These are phyloP conservation scores for Exophiala sp. DNA, from an alignment of 2,329 filamentous ascomycete species.

Conservation along the genomic window DNA sequence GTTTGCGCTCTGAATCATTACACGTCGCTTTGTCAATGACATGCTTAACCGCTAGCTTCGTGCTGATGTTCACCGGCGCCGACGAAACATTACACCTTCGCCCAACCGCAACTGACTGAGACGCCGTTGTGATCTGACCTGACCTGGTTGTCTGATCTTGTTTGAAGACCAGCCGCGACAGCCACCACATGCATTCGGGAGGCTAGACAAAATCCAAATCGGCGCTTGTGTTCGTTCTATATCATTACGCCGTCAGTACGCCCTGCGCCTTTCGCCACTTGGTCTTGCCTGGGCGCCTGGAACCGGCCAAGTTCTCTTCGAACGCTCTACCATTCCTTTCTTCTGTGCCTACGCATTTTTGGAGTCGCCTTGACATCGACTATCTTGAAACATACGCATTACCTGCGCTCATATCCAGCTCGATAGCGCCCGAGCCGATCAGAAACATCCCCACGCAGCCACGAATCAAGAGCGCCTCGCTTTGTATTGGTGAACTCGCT, in stretches of 20 bases:
- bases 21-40: too few relatives aligned
- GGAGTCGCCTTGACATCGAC: neutral
- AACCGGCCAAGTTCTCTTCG: neutral
- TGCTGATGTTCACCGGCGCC: too few relatives aligned
- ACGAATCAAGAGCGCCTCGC: neutral
- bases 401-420: neutral
- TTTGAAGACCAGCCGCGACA: neutral
- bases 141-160: too few relatives aligned
- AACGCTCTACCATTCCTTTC: neutral
- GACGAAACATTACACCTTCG: too few relatives aligned
- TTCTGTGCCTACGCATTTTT: neutral
- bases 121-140: neutral
- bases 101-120: too few relatives aligned
- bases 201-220: neutral
- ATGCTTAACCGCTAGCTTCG: too few relatives aligned
- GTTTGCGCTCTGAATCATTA: too few relatives aligned
- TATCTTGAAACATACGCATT: neutral
- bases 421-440: neutral
- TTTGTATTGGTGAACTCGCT: neutral
- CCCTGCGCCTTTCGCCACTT: neutral
- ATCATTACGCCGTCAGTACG: neutral
- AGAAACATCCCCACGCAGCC: neutral
- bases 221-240: neutral
- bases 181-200: conserved; percentile 1
- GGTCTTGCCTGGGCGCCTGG: neutral